These are phyloP conservation scores for Teratosphaeria destructans DNA, from an alignment of 2,329 filamentous ascomycete genomes.

Conservation along the genomic window DNA sequence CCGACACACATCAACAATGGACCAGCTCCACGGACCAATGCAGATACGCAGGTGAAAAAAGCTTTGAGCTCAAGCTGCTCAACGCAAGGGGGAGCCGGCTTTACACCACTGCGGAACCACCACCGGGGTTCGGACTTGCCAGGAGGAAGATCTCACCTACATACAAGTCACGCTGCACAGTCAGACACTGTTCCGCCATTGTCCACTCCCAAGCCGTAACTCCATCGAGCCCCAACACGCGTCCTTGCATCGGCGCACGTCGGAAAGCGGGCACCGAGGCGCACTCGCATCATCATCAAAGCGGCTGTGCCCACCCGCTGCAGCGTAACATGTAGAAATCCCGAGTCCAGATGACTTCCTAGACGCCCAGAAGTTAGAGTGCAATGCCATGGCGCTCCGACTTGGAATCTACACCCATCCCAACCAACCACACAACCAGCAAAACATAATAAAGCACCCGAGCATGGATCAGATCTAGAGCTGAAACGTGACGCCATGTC, in stretches of 20 bases:
- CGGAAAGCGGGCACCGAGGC: too few relatives aligned
- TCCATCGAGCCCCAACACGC: not conserved
- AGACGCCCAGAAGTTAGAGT: too few relatives aligned
- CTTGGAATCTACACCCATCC: too few relatives aligned
- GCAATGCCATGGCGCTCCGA: too few relatives aligned
- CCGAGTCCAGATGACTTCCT: too few relatives aligned
- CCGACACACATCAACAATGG: not conserved
- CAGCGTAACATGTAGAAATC: too few relatives aligned
- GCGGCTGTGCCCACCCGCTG: too few relatives aligned
- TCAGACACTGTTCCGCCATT: not conserved
- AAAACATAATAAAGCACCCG: not conserved
- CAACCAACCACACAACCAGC: not conserved
- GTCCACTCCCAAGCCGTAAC: not conserved
- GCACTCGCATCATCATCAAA: too few relatives aligned
- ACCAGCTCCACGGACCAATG: not conserved
- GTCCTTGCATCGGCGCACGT: not conserved
- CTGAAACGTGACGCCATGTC: not conserved
- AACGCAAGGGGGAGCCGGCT: not conserved
- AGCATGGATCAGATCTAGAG: not conserved
- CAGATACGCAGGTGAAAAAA: not conserved
- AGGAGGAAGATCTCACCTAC: too few relatives aligned
- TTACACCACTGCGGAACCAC: not conserved
- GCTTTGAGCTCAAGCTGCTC: not conserved
- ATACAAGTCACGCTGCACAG: not conserved
- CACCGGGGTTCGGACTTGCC: not conserved